phyloP scores from a whole-genome alignment of 1,139 yeast genomes.

The Lizanozyma gosingica region DNA sequence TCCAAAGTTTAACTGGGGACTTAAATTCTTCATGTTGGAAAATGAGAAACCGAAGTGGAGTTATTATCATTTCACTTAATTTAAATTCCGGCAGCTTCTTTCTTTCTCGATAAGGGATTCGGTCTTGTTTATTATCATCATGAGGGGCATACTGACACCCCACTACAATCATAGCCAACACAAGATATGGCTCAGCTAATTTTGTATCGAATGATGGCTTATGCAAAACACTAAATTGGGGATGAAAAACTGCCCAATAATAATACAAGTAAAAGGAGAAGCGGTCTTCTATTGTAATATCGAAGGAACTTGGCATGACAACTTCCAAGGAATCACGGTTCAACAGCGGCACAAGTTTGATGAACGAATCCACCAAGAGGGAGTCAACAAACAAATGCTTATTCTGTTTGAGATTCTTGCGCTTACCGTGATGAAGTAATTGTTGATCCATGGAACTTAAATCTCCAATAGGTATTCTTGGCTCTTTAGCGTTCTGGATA shows the following conservation, averaged over 20 bases:
- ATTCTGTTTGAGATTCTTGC: slow-evolving; percentile 17
- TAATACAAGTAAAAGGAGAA: slow-evolving; percentile 20
- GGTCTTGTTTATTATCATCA: background rate
- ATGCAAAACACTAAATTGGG: slow-evolving; percentile 55
- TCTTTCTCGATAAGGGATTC: background rate
- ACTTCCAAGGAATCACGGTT: slow-evolving; percentile 14
- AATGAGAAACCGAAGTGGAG: slow-evolving; percentile 54
- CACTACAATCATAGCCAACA: slow-evolving; percentile 49
- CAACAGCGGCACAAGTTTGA: slow-evolving; percentile 11
- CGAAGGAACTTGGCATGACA: slow-evolving; percentile 7
- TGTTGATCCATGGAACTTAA: slow-evolving; percentile 10
- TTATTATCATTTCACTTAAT: slow-evolving; percentile 37
- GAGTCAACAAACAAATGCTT: slow-evolving; percentile 22
- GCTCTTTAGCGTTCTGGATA: background rate
- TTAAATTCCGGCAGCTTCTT: slow-evolving; percentile 8
- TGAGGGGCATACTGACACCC: slow-evolving; percentile 29
- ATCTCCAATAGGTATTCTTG: slow-evolving; percentile 1
- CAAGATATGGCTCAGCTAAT: slow-evolving; percentile 41
- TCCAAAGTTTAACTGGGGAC: slow-evolving; percentile 57
- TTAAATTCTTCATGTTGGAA: slow-evolving; percentile 52
- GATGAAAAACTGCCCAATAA: slow-evolving; percentile 54
- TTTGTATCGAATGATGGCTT: slow-evolving; percentile 54
- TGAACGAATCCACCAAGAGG: slow-evolving; percentile 12
- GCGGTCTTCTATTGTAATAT: slow-evolving; percentile 18
- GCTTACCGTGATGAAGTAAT: slow-evolving; percentile 12